A percentile compares a stretch with the other conserved stretches of the same genome.
Conservation (phyloP, 1,284 basidiomycete genomes). For the Sanghuangporus baumii region DNA sequence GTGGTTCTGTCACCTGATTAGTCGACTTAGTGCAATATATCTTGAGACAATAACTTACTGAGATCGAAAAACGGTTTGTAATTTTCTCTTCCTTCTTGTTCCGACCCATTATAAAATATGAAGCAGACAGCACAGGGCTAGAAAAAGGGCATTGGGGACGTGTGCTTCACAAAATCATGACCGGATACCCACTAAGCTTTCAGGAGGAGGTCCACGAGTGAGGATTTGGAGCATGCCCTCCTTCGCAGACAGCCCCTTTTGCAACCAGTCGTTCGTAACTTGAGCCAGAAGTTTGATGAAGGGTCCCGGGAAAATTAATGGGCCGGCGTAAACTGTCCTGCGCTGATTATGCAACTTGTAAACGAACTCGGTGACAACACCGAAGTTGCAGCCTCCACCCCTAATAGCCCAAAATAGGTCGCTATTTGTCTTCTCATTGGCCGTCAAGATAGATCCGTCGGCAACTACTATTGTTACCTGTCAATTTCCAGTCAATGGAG, state of each 20-base stretch:
- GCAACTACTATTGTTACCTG: slow-evolving; percentile 49
- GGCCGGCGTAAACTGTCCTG: slow-evolving; percentile 37
- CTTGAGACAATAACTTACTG: slow-evolving; percentile 13
- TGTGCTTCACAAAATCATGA: not conserved
- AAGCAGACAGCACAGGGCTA: slow-evolving; percentile 33
- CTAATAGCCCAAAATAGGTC: slow-evolving; percentile 57
- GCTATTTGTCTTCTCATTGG: slow-evolving; percentile 36
- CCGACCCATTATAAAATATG: slow-evolving; percentile 47
- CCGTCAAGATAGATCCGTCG: slow-evolving; percentile 39
- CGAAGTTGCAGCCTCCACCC: slow-evolving; percentile 55
- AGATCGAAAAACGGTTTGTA: slow-evolving; percentile 32
- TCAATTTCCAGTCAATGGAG: not conserved
- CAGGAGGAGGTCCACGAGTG: slow-evolving; percentile 28
- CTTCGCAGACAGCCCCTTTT: slow-evolving; percentile 25
- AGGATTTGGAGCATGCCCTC: slow-evolving; percentile 33
- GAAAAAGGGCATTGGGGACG: slow-evolving; percentile 1
- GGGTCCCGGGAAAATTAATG: slow-evolving; percentile 30
- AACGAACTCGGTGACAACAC: slow-evolving; percentile 51
- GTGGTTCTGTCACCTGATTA: slow-evolving; percentile 3
- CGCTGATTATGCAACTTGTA: slow-evolving; percentile 43
- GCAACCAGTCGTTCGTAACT: slow-evolving; percentile 30
- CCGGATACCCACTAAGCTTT: slow-evolving; percentile 23
- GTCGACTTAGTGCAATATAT: not conserved
- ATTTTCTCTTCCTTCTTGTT: slow-evolving; percentile 38
- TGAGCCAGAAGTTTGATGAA: slow-evolving; percentile 31